These are phyloP conservation scores for Diaporthe nobilis DNA, from an alignment of 2,329 filamentous ascomycete genomes.

Conservation along the genomic window DNA sequence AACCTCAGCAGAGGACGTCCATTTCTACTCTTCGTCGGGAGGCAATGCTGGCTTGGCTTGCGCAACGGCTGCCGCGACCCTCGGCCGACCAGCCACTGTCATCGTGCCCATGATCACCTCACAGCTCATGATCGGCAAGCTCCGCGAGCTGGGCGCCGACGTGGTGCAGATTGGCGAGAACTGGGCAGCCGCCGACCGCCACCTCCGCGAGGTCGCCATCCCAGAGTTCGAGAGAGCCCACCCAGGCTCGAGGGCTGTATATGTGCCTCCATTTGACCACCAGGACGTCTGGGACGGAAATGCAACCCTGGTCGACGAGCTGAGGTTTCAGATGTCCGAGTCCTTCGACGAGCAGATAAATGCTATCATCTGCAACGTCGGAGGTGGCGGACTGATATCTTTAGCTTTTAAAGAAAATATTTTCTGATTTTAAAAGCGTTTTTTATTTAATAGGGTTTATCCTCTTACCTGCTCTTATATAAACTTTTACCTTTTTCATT, in stretches of 20 bases:
- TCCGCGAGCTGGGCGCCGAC: conserved; percentile 74
- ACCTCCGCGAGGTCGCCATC: conserved; percentile 63
- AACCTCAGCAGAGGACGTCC: conserved; percentile 57
- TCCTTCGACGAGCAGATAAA: conserved; percentile 59
- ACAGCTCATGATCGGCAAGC: conserved; percentile 76
- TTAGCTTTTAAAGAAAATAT: too few species aligned
- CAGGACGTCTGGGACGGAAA: conserved; percentile 77
- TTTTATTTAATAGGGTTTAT: too few species aligned
- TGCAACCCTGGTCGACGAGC: conserved; percentile 66
- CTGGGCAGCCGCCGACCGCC: conserved; percentile 78
- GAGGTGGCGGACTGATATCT: conserved; percentile 79
- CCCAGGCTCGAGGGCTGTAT: conserved; percentile 62
- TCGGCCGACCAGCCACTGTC: conserved; percentile 76
- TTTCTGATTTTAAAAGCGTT: too few species aligned
- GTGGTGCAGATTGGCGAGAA: conserved; percentile 77
- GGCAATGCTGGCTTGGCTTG: conserved; percentile 87
- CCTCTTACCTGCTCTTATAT: too few species aligned
- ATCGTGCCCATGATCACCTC: conserved; percentile 78
- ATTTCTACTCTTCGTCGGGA: conserved; percentile 82
- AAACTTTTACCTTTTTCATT: too few species aligned
- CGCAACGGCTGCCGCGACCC: conserved; percentile 76
- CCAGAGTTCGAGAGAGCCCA: conserved; percentile 59
- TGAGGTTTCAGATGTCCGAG: conserved; percentile 52
- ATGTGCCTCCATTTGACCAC: conserved; percentile 77
- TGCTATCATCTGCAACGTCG: conserved; percentile 77